Conservation (phyloP, 371 early-diverging fungal species). For the Apophysomyces ossiformis region DNA sequence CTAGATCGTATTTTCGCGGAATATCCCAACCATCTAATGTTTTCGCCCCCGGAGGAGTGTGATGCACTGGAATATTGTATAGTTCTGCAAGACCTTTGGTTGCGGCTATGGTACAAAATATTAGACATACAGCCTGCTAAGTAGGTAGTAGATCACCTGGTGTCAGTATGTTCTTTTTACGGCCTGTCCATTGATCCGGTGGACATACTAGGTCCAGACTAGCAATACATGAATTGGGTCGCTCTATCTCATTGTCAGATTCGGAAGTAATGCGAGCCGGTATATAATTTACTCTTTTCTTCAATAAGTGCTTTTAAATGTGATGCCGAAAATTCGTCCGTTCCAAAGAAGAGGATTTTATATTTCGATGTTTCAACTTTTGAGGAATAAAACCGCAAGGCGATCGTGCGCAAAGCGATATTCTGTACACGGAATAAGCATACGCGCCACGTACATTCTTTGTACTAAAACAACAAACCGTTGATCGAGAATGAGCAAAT, state of each 20-base stretch:
- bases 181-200: conserved; percentile 56
- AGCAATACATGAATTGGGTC: conserved; percentile 29
- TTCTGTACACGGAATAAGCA: neutral
- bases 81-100: conserved; percentile 47
- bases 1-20: conserved; percentile 70
- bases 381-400: neutral
- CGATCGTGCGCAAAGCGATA: neutral
- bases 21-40: conserved; percentile 36
- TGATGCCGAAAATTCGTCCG: conserved; percentile 77
- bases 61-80: conserved; percentile 33
- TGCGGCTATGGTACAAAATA: conserved; percentile 25
- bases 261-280: neutral
- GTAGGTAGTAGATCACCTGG: conserved; percentile 34
- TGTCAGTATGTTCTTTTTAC: conserved; percentile 42
- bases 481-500: neutral
- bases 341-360: conserved; percentile 81
- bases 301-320: conserved; percentile 66
- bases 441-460: neutral
- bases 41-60: conserved; percentile 32
- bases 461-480: neutral
- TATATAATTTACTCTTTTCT: conserved; percentile 42
- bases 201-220: conserved; percentile 76
- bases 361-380: conserved; percentile 17
- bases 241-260: neutral
- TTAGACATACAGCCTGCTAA: neutral